Evolutionary conservation across 768 basidiomycete genomes (phyloP), one percentile per base, ranked within the genome.

Genomic region (Pulveroboletus frians): DNA sequence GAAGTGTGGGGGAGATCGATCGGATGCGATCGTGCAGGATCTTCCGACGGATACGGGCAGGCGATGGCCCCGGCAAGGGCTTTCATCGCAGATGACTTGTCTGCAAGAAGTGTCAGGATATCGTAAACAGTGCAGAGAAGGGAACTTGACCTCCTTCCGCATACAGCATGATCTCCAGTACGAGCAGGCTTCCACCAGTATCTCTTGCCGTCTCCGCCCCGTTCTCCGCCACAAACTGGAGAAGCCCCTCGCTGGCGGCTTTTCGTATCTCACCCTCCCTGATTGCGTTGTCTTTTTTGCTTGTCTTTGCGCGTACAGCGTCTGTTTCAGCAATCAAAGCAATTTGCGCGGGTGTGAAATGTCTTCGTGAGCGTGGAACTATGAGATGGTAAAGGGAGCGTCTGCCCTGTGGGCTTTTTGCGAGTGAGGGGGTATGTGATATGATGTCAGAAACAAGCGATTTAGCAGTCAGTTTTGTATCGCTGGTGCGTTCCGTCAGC

Each of bases 391-490:
- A 75, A 0, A 96, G 71, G 3, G 87, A 78, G 9, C 92, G 80
- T 36, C 93, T 83, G 32, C 92, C 93, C 73, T 90, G 84, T 17
- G 83, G 70, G 35, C 74, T 79, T 14, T 69, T 58, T 56, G 80
- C 79, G 5, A 92, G 72, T 11, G 77, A 79, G 20, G 78, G 67
- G 6, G 83, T 78, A 34, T 78, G 69, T 0, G 74, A 63, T 18
- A 77, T 79, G 43, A 94, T 83, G 46, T 86, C 83, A 1, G 82
- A 68, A 1, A 94, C 74, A 31, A 97, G 71, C 0, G 84, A 81
- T 71, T 94, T 95, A 13, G 81, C 74, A 30, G 88, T 79, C 38
- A 94, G 77, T 71, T 95, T 97, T 3, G 93, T 97, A 64, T 97
- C 92, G 57, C 90, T 93, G 61, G 2, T 32, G 46, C 34, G 43